Base-by-base conservation (phyloP, 2,329 filamentous ascomycete species). In the Arthrobotrys sphaeroides region DNA sequence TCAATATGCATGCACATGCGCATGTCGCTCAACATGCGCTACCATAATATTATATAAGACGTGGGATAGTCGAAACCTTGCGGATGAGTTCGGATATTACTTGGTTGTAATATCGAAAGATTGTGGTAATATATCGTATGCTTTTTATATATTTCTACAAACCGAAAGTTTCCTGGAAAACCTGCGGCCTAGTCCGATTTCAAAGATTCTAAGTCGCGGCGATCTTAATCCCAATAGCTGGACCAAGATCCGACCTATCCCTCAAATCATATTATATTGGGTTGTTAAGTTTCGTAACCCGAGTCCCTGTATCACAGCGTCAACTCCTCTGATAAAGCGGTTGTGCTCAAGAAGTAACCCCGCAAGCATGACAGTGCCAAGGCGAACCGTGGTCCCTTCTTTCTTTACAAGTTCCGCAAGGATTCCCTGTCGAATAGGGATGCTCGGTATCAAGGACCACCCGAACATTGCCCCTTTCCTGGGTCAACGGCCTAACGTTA, bases 341-440 rank as follows among this genome's bases (percentile, higher is more conserved):
- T 33, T 33, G 28, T 10, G 28, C 28, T 33, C 5, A 10, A 33
- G 28, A 33, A n/a, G n/a, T n/a, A 24, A 55, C 12, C 7, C 12
- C 10, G 31, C 18, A 3, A 51, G n/a, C 12, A 16, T 33, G 26
- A 55, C 38, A 55, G 18, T 24, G 22, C 40, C 40, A 55, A 55
- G 51, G 31, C 36, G 28, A 45, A 67, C 49, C 40, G 47, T 45
- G 26, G 3, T 28, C 36, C 43, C 28, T 13, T 36, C 13, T n/a
- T 65, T 31, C 38, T 13, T 42, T 24, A 38, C 49, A 16, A 43
- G 36, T 57, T 42, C 20, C 49, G 28, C 49, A 57, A 47, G 62
- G 62, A 49, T 22, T 38, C 18, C 62, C 53, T 51, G 40, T 62
- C 26, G 59, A n/a, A 40, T 40, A 40, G 16, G 1, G 86, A 84